Evolutionary conservation across 768 basidiomycete species (phyloP), one percentile per base, ranked within the genome.

Genomic region (Leccinum obscurum): DNA sequence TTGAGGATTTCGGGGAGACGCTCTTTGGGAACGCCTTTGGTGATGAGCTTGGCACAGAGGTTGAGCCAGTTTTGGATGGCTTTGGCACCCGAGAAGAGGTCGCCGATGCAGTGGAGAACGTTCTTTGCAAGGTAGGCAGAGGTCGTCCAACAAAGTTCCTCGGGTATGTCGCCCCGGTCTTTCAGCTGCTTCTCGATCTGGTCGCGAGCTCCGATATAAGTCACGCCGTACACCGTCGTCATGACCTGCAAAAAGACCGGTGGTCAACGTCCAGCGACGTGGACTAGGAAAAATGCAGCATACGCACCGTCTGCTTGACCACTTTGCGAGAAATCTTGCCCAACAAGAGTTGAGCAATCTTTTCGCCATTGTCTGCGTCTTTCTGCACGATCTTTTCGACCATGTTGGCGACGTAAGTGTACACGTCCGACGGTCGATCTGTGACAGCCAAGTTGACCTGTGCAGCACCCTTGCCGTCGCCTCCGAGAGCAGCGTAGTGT

Each of bases 221-320:
- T 99, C 15, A 99, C 95, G 22, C 97, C 96, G 70, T 98, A 98
- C 35, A 98, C 96, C 3, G 96, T 98, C 1, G 96, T 99, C 97
- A 99, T 99, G 64, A 98, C 93, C 88, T 90, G 49, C 6, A 6
- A 51, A 7, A 51, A 6, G 13, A 44, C 49, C 50, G 32, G 32
- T 13, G 28, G 44, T 64, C 22, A 52, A 44, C 6, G 57, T 35
- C 28, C 50, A 51, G 37, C 7, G 13, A 54, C 6, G 39, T 10
- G 10, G 35, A 35, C 17, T 26, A 44, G 32, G 8, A 56, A 34
- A 41, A 41, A 20, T 41, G 48, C n/a, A 10, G 1, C 52, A 30
- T 13, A 77, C 84, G 52, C 41, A 90, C 93, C 24, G 97, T 98
- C 78, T 98, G 96, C 80, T 99, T 99, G 66, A 99, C 96, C 17